phyloP scores from a whole-genome alignment of 768 basidiomycete genomes.

The Xerocomellus intermedius region DNA sequence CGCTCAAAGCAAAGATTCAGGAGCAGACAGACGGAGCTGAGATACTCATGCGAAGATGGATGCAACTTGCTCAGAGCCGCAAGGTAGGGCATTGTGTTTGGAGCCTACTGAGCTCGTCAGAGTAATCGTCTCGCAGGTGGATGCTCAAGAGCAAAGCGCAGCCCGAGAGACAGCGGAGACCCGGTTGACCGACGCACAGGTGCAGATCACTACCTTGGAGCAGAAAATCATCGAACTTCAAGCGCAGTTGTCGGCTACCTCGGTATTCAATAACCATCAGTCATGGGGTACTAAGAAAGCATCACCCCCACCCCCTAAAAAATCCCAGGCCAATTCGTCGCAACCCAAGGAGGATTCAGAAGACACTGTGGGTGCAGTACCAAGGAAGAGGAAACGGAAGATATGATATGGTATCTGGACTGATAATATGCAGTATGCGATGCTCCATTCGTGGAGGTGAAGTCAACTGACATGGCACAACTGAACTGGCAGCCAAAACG shows the following conservation, averaged over 20 bases:
- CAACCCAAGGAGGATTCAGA: conserved; percentile 18
- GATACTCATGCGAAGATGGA: conserved; percentile 41
- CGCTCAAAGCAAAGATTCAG: conserved; percentile 38
- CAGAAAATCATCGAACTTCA: conserved; percentile 47
- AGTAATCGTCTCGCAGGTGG: conserved; percentile 32
- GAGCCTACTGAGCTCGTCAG: background rate
- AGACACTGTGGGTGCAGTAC: conserved; percentile 24
- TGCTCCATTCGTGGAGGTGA: too few species aligned
- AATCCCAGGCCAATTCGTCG: conserved; percentile 16
- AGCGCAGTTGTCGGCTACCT: conserved; percentile 39
- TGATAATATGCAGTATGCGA: too few species aligned
- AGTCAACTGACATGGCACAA: too few species aligned
- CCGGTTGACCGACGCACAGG: conserved; percentile 35
- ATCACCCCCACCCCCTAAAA: conserved; percentile 12
- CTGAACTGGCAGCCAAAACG: too few species aligned
- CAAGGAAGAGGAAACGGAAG: conserved; percentile 69
- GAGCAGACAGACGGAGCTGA: conserved; percentile 43
- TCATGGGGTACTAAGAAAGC: conserved; percentile 7
- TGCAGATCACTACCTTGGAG: conserved; percentile 26
- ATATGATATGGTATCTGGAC: conserved; percentile 28
- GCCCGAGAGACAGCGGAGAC: conserved; percentile 37
- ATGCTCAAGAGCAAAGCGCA: conserved; percentile 36
- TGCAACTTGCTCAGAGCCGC: conserved; percentile 12
- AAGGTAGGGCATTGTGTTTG: conserved; percentile 37
- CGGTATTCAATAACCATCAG: conserved; percentile 10